These are phyloP conservation scores for Millerago galiae DNA, from an alignment of 805 yeast species.

Conservation along the genomic window DNA sequence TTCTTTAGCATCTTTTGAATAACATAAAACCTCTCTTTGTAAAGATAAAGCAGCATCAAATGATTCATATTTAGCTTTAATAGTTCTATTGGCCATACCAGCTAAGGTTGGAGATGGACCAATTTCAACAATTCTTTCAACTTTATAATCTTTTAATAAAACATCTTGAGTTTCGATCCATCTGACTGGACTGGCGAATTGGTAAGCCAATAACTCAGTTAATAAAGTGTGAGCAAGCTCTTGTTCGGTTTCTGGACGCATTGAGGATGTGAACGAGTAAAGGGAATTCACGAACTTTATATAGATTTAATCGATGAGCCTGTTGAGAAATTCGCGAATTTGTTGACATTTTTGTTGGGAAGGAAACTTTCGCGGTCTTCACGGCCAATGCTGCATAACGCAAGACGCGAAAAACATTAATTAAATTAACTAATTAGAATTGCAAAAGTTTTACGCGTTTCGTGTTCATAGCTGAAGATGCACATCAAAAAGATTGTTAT, in stretches of 20 bases:
- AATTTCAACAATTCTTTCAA: constrained; percentile 96
- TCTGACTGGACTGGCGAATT: constrained; percentile 98
- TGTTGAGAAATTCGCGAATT: constrained; percentile 4
- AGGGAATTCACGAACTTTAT: neutral
- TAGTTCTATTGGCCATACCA: constrained; percentile 97
- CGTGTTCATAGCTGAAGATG: constrained; percentile 20
- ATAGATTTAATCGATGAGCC: neutral
- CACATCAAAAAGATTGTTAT: constrained; percentile 53
- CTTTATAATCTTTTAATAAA: constrained; percentile 84
- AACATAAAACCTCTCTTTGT: constrained; percentile 91
- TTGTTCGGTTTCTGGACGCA: constrained; percentile 91
- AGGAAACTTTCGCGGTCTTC: too few species aligned
- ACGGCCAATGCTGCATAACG: neutral
- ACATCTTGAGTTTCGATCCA: constrained; percentile 99
- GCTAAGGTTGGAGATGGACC: constrained; percentile 99
- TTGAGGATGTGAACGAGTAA: too few species aligned
- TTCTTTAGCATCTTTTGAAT: constrained; percentile 93
- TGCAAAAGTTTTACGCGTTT: constrained; percentile 1
- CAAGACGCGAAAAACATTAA: neutral
- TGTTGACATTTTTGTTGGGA: constrained; percentile 9
- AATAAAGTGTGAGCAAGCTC: constrained; percentile 91
- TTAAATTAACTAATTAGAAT: neutral
- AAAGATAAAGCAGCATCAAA: constrained; percentile 89
- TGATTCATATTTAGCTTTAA: constrained; percentile 88
- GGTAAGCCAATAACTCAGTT: constrained; percentile 96